Base-by-base conservation (phyloP, 2,329 filamentous ascomycete genomes). In the Penicillium hordei region DNA sequence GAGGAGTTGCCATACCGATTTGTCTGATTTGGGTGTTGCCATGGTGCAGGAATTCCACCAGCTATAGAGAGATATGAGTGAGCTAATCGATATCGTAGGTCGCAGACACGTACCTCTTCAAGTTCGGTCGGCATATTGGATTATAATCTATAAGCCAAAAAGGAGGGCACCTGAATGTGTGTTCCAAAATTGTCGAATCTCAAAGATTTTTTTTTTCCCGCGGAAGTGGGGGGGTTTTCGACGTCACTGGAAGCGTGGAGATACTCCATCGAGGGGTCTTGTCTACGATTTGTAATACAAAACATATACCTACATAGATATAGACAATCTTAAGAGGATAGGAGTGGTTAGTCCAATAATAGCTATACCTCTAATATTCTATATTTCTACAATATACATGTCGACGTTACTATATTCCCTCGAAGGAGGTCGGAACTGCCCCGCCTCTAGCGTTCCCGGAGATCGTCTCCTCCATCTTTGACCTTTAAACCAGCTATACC, bases 21-120 rank as follows among this genome's bases (percentile, higher is more conserved):
- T 91, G 87, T 67, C 94, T 87, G 63, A 97, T 91, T 73, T 96
- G 90, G 42, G 91, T 91, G 73, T 95, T 96, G 59, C 90, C 90
- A 78, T 96, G 89, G 75, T 90, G 89, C 59, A 97, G 89, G 77
- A 97, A 97, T 73, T 92, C 91, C 60, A 97, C 91, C 39, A 49
- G 38, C n/a, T 67, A 44, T 55, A 42, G 42, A 34, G 7, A 48
- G 21, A 42, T 38, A 42, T 50, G 15, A 50, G 38, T 23, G 34
- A 57, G 40, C 8, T 19, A 13, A 27, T 48, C 13, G 5, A 38
- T 39, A n/a, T 40, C 19, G 25, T 34, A 33, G 40, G 55, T 8
- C 40, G 52, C 15, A 43, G 3, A 13, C n/a, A 60, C 71, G 42
- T 79, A 90, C 89, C 78, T 92, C 89, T 78, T 91, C 88, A 44